Base-by-base conservation (phyloP, 202 grass and related monocot genomes). In the Panicum hallii region DNA sequence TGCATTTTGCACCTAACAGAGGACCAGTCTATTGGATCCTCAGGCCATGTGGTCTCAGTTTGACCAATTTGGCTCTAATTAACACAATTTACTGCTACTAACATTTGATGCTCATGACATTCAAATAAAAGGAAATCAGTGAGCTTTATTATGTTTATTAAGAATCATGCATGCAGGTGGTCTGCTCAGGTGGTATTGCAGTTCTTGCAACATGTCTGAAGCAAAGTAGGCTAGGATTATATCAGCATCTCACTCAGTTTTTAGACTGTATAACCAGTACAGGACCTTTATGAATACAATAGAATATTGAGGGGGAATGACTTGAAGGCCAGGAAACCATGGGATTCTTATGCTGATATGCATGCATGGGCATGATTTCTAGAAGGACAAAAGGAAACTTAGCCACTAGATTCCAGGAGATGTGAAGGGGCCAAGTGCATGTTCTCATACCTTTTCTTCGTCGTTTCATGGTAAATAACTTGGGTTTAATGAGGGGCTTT, bases 301-400 rank as follows among this genome's bases (percentile, higher is more conserved):
- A 80, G 13, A 58, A 50, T 54, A 90, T 4, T 45, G 47, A 81
- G 16, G 70, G 80, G 80, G 77, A 67, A 84, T 92, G 84, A 80
- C 90, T 92, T 92, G 90, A 84, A 71, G 72, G 84, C 41, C 81
- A 89, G 84, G 90, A 92, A 92, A 92, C 90, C 83, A 73, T 68
- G 32, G 23, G 87, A 87, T 92, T 82, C 90, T 72, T 74, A 8
- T 81, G 41, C 40, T 71, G 75, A 63, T 83, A 41, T 87, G 85
- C 44, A 81, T 87, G 81, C 76, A 84, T 84, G 77, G 76, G 17
- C 77, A 91, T 87, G 81, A 91, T 87, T 81, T 91, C 80, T 81
- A 77, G 87, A 84, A 78, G 40, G 81, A 66, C 38, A 84, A 84
- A 90, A 88, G 77, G 71, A 81, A 76, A 84, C 81, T 38, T 36